phyloP scores from a whole-genome alignment of 192 early-diverging fungal species.

The Podila clonocystis region DNA sequence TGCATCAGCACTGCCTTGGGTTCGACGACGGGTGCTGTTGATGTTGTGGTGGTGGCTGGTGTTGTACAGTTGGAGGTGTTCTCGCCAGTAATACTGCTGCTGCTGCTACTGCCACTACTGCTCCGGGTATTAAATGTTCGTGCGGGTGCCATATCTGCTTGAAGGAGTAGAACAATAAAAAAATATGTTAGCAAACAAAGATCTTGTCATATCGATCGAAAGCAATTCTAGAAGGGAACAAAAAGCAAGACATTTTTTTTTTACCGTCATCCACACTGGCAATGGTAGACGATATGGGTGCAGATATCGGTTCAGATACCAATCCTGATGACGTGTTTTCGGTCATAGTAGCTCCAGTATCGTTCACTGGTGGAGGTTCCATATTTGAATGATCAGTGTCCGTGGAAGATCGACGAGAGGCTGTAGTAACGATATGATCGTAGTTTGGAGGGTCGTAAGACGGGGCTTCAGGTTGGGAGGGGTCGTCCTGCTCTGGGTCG shows the following conservation, averaged over 20 bases:
- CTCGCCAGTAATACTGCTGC: slow-evolving; percentile 21
- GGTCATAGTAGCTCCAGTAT: neutral
- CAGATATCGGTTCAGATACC: neutral
- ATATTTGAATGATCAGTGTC: slow-evolving; percentile 5
- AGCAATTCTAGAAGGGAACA: no score
- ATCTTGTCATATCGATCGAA: no score
- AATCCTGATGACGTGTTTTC: neutral
- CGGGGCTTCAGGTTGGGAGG: slow-evolving; percentile 31
- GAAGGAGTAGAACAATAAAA: no score
- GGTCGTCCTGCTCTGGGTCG: slow-evolving; percentile 7
- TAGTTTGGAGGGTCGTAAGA: slow-evolving; percentile 48
- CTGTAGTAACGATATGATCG: slow-evolving; percentile 22
- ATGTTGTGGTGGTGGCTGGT: neutral
- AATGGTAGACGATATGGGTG: neutral
- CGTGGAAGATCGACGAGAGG: slow-evolving; percentile 12
- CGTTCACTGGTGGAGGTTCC: neutral
- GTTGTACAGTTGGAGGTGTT: neutral
- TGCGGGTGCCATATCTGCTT: no score
- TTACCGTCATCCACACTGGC: neutral
- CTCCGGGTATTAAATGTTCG: neutral
- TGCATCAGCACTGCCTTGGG: slow-evolving; percentile 51
- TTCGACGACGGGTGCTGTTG: neutral
- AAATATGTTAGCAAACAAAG: no score
- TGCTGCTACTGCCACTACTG: neutral
- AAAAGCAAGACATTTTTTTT: neutral